Base-by-base conservation (phyloP, 2,329 filamentous ascomycete species). In the Colletotrichum euphorbiae region DNA sequence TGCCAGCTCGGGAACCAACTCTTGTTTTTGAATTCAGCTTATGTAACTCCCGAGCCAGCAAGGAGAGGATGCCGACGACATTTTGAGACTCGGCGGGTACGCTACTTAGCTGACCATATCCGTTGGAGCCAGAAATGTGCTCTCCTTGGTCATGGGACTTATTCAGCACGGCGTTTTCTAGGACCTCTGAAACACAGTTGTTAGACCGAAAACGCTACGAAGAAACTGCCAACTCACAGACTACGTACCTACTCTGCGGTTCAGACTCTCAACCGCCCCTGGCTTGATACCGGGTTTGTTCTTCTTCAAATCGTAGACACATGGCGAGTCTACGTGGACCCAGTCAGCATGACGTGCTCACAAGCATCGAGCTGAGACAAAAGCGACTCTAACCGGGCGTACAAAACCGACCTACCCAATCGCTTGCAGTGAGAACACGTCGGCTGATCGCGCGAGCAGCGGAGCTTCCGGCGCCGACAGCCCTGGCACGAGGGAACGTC, bases 401-500 rank as follows among this genome's bases (percentile, higher is more conserved):
- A 8, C 8, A 28, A 54, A 15, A 38, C 28, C 15, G 31, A 59
- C 69, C 42, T 65, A 78, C 75, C 70, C 12, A 77, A 68, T 66
- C 75, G 71, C 28, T 67, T 70, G 69, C 77, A 79, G 33, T 79
- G 74, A 2, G 73, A 71, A 62, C 78, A 79, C 7, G 70, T 60
- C n/a, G 77, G 77, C 43, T 73, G 71, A 48, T 79, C 76, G 21
- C 76, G 71, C n/a, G 75, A 77, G 69, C 78, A 80, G 56, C 72
- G 74, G 40, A 79, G 72, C 71, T 79, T 80, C 6, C 76, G 73
- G 55, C 70, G 73, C 28, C 77, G 73, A 54, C 77, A 79, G 3
- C 75, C 74, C 57, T 77, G 73, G 68, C 77, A 79, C 3, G 77
- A 76, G 4, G 75, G 74, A 3, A 72, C 56, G 33, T 73, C 72